Conservation (phyloP, 495 filamentous ascomycete species). For the Xylaria sp. region DNA sequence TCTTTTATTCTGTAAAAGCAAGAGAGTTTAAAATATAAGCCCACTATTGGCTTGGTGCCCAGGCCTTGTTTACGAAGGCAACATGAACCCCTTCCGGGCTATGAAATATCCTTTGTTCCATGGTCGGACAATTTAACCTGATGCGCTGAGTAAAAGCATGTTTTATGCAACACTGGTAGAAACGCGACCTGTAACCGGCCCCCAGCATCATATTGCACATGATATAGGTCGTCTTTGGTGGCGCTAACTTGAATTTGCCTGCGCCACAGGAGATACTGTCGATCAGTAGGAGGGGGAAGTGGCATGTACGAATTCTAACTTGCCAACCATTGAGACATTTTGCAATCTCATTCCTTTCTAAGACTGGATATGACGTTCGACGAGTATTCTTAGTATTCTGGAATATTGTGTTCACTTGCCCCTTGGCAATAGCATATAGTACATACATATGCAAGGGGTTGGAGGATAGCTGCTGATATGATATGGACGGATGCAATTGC, state of each 20-base stretch:
- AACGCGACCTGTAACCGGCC: slow-evolving; percentile 9
- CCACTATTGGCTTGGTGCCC: not conserved
- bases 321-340: slow-evolving; percentile 7
- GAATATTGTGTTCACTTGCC: slow-evolving; percentile 1
- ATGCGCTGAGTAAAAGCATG: not conserved
- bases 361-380: not conserved
- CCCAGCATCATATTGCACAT: slow-evolving; percentile 1
- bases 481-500: not conserved
- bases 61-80: not conserved
- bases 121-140: not conserved
- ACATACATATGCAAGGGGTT: not conserved
- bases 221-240: not conserved
- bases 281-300: not conserved
- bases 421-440: not conserved
- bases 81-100: not conserved
- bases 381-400: not conserved
- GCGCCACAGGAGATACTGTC: slow-evolving; percentile 3
- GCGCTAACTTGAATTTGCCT: not conserved
- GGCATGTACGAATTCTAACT: slow-evolving; percentile 1
- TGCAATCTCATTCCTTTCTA: slow-evolving; percentile 7
- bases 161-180: not conserved
- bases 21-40: not conserved
- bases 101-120: not conserved
- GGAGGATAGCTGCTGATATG: not conserved
- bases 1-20: no score